Evolutionary conservation across 1,284 basidiomycete species (phyloP).

Genomic region (Clitocybe nebularis): DNA sequence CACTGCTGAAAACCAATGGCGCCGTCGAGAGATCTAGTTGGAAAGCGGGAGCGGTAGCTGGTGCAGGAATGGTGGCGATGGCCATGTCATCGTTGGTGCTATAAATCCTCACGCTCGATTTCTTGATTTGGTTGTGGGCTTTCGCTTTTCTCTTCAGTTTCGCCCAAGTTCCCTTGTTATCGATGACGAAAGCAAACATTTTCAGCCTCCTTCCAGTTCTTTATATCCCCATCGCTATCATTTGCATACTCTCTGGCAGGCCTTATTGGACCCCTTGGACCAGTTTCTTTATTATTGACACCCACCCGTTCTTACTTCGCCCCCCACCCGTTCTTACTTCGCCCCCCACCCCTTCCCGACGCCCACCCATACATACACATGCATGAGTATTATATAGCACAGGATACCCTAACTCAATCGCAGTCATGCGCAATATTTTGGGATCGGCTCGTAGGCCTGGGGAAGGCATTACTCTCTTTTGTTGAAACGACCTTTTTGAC

Average conservation of each 20-base stretch:
- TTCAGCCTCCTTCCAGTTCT: background rate
- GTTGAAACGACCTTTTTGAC: constrained; percentile 1
- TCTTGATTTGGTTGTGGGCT: constrained; percentile 9
- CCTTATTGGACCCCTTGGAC: constrained; percentile 16
- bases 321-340: constrained; percentile 4
- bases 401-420: constrained; percentile 19
- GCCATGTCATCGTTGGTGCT: constrained; percentile 26
- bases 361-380: constrained; percentile 10
- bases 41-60: constrained; percentile 23
- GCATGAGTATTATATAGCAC: constrained; percentile 14
- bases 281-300: constrained; percentile 7
- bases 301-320: constrained; percentile 8
- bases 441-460: constrained; percentile 3
- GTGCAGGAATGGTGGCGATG: constrained; percentile 24
- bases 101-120: constrained; percentile 17
- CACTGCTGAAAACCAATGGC: constrained; percentile 23
- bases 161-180: constrained; percentile 5
- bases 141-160: background rate
- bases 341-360: constrained; percentile 3
- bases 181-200: constrained; percentile 4
- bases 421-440: constrained; percentile 6
- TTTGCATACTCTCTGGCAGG: constrained; percentile 16
- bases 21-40: constrained; percentile 19
- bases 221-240: constrained; percentile 15
- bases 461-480: constrained; percentile 10